A percentile compares a stretch with the other conserved stretches of the same genome.
Evolutionary conservation across 306 rosid genomes (phyloP).

Genomic region (Mimosa pudica): DNA sequence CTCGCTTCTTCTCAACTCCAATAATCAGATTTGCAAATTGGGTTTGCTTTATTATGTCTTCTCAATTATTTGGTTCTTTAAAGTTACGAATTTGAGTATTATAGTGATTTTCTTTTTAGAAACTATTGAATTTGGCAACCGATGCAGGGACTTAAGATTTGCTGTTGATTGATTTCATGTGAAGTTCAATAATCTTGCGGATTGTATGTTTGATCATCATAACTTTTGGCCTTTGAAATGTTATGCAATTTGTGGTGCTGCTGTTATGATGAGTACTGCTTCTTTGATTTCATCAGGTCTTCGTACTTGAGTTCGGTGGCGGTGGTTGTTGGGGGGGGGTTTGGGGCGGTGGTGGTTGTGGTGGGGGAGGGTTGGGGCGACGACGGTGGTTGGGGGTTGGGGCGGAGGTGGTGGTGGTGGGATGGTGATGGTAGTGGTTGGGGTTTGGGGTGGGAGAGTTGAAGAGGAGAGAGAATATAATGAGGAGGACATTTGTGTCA

Average conservation of each 20-base stretch:
- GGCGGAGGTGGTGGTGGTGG: too few relatives aligned
- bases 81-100: too few relatives aligned
- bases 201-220: conserved; percentile 19
- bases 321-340: too few relatives aligned
- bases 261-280: conserved; percentile 39
- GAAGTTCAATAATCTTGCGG: not conserved
- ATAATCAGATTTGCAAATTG: not conserved
- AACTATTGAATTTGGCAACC: conserved; percentile 44
- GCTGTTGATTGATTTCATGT: not conserved
- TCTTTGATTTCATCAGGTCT: conserved; percentile 58
- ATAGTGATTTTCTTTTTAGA: too few relatives aligned
- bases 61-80: too few relatives aligned
- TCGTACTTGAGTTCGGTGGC: conserved; percentile 92
- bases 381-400: too few relatives aligned
- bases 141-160: conserved; percentile 76
- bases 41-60: not conserved
- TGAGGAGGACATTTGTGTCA: too few relatives aligned
- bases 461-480: too few relatives aligned
- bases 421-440: too few relatives aligned
- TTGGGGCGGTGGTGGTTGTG: too few relatives aligned
- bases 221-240: conserved; percentile 21
- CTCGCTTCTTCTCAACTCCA: not conserved
- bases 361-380: too few relatives aligned
- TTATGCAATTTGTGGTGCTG: conserved; percentile 24
- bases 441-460: too few relatives aligned